Base-by-base conservation (phyloP, 2,329 filamentous ascomycete genomes). In the Aspergillus sojae region DNA sequence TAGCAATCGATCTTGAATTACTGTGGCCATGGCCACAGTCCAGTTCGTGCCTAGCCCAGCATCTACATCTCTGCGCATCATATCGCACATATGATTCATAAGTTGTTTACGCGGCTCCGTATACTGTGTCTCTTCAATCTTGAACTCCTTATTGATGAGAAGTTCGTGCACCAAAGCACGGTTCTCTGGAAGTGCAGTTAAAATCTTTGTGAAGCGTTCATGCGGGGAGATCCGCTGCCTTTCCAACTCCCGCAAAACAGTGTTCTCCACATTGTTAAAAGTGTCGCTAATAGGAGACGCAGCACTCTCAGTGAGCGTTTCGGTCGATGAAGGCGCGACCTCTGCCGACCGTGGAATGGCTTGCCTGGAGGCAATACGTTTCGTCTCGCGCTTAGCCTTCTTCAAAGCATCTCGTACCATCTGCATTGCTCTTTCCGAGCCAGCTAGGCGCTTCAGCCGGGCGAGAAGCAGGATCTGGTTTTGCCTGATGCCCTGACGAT, bases 1-100 rank as follows among this genome's bases (percentile, higher is more conserved):
- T 45, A 89, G 73, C 28, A 90, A 78, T 68, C 88, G 88, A 57
- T 84, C 83, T 55, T 86, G 83, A 52, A 90, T 85, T 65, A 89
- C 86, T 53, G 88, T 85, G n/a, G 87, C 87, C 81, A 89, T 88
- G n/a, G 86, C 85, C 26, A 87, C 81, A 19, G 86, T 89, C 88
- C 88, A 90, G 21, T 81, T 75, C 4, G 83, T 81, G 21, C 84
- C 84, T 58, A 84, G 79, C 21, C 84, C 86, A 32, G 82, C 79
- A 66, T 85, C 84, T 56, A 87, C 85, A 60, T 84, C 86, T 61
- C 72, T 78, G 64, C 83, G 84, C 86, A 88, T 88, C 68, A 81
- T 82, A 57, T 83, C 82, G 70, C 86, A 89, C 67, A 88, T 82
- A 67, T 83, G 82, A 57, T 85, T 81, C 75, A 89, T 88, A 52